phyloP scores from a whole-genome alignment of 306 rosid genomes.

The Quercus parvula region DNA sequence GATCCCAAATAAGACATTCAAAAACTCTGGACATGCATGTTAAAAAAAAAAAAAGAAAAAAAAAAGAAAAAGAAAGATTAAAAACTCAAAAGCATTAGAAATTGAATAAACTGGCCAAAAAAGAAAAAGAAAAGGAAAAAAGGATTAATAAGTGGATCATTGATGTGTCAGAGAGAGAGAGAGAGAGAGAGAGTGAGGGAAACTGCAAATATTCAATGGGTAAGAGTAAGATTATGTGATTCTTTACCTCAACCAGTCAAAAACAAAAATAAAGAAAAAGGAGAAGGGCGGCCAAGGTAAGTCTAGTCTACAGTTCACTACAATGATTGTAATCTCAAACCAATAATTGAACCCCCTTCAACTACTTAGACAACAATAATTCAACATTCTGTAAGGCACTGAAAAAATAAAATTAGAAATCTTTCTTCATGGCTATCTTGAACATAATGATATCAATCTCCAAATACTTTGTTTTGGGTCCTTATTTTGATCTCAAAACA shows the following conservation, averaged over 20 bases:
- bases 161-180: background rate
- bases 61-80: background rate
- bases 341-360: slow-evolving; percentile 62
- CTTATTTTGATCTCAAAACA: background rate
- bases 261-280: slow-evolving; percentile 16
- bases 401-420: background rate
- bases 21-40: background rate
- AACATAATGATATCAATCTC: background rate
- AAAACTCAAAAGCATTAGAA: background rate
- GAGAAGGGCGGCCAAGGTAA: slow-evolving; percentile 40
- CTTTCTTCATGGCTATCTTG: background rate
- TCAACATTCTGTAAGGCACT: slow-evolving; percentile 12
- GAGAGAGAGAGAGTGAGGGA: background rate
- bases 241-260: slow-evolving; percentile 14
- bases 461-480: background rate
- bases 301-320: slow-evolving; percentile 48
- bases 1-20: background rate
- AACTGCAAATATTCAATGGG: background rate
- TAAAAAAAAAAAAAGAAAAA: background rate
- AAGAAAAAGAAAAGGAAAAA: background rate
- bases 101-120: background rate
- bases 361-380: slow-evolving; percentile 48
- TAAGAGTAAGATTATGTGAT: background rate
- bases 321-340: slow-evolving; percentile 57
- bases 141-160: background rate